A percentile compares a stretch with the other conserved stretches of the same genome.
Evolutionary conservation across 495 filamentous ascomycete species (phyloP).

Genomic region (Daldinia bambusicola): DNA sequence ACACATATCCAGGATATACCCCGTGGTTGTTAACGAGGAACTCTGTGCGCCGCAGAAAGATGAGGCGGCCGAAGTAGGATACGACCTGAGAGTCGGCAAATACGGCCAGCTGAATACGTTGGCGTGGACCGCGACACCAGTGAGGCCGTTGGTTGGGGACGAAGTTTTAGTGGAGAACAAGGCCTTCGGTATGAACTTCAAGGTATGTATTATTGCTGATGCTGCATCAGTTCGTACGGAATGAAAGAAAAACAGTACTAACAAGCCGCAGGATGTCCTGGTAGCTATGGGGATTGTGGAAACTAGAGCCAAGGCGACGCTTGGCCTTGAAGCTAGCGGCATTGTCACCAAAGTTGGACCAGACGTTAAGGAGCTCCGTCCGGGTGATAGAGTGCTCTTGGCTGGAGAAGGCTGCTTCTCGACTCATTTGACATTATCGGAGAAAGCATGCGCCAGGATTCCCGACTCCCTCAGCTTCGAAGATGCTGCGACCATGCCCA

Average conservation of each 20-base stretch:
- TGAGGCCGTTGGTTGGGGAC: neutral
- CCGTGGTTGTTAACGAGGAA: neutral
- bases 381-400: neutral
- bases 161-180: neutral
- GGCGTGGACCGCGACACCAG: neutral
- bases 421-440: neutral
- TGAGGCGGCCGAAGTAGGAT: neutral
- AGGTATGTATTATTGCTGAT: neutral
- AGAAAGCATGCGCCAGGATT: conserved; percentile 43
- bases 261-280: neutral
- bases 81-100: neutral
- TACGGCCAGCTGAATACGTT: neutral
- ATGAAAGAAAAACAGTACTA: no score
- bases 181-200: conserved; percentile 5
- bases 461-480: conserved; percentile 55
- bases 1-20: neutral
- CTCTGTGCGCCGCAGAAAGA: neutral
- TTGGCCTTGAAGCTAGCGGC: neutral
- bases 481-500: conserved; percentile 58
- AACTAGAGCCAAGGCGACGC: neutral
- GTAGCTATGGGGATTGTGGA: conserved; percentile 1
- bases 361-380: neutral
- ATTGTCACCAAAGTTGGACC: neutral
- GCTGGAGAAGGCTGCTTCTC: neutral
- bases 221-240: neutral